Evolutionary conservation across 257 asterid species (phyloP), one percentile per base, ranked within the genome.

Genomic region (Ligustrum vulgare): DNA sequence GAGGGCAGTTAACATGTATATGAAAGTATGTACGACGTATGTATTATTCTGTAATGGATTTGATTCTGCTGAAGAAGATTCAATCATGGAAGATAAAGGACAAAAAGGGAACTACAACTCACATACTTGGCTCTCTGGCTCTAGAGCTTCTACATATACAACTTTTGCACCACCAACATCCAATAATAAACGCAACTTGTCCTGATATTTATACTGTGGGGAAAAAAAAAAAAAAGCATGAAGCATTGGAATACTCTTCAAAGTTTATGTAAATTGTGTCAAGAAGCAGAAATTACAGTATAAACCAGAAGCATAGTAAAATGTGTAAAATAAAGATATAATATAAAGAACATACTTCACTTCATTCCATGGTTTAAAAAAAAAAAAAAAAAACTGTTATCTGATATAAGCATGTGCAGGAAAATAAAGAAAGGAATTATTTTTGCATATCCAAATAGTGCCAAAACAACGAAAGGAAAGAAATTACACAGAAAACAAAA

Each of bases 141-240:
- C 88, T 49, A 75, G 80, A 78, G 62, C 79, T 84, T 89, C 93
- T 22, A 77, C 78, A 67, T 70, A 79, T 73, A 85, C 85, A 82
- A 87, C 89, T 75, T 82, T 82, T 74, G 90, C 97, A 77, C 99
- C 93, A n/a, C 90, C 88, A n/a, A 84, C 85, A 72, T 95, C 96
- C 86, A 93, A 82, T 43, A 95, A 80, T 75, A 86, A 62, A 80
- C 74, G 88, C 84, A 95, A 86, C 87, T 83, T 89, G 75, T 88
- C 95, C 86, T 86, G 85, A 78, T 84, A 87, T 83, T 87, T 93
- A 81, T 95, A 93, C 98, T 93, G 91, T 70, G 15, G 49, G 58
- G 81, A 67, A 79, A 63, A 72, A 16, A 73, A 62, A 25, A 20
- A n/a, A 73, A 41, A 12, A 64, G 28, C 33, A 68, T 62, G 54